Evolutionary conservation across 208 protist genomes (phyloP), one percentile per base, ranked within the genome.

Genomic region (Leishmania mexicana): DNA sequence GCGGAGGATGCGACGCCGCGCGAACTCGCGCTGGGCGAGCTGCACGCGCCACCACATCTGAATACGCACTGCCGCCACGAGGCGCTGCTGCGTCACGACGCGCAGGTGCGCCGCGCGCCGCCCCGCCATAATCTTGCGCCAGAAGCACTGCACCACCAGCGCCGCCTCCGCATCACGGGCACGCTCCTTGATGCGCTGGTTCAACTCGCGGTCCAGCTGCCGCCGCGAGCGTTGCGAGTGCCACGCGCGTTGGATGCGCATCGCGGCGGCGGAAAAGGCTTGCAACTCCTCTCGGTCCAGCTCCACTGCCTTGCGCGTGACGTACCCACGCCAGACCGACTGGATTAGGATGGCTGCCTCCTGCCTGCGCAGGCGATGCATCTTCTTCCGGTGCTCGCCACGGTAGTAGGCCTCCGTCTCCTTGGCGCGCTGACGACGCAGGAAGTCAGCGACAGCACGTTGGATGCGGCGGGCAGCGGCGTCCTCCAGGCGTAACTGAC

Each of bases 61-160:
- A 72, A 98, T 65, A 21, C 76, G 49, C 57, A 86, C 31, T 11
- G 83, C 93, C 1, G 85, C 85, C 1, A 74, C 49, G 0, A 40
- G 24, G 19, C 88, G 89, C n/a, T 80, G 79, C 11, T 70, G 49
- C 58, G 49, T 75, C 40, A 78, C 28, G n/a, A 89, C 84, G 49
- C 90, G 90, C 70, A 94, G 70, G 6, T 78, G 62, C 21, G 86
- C 85, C 24, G 92, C 89, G 8, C 81, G 60, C 75, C 93, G 92
- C 42, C 80, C 87, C 21, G 95, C 95, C 76, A 84, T 73, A 84
- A 92, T 90, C 83, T 89, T 94, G 47, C 95, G 88, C 95, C 95
- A 98, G 86, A 96, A 95, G 83, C 92, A 95, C 88, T 98, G 95
- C 54, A 98, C 79, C 53, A 64, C 80, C 54, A 96, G 71, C 6